Conservation (phyloP, 2,329 filamentous ascomycete species). For the Chalara sp. region DNA sequence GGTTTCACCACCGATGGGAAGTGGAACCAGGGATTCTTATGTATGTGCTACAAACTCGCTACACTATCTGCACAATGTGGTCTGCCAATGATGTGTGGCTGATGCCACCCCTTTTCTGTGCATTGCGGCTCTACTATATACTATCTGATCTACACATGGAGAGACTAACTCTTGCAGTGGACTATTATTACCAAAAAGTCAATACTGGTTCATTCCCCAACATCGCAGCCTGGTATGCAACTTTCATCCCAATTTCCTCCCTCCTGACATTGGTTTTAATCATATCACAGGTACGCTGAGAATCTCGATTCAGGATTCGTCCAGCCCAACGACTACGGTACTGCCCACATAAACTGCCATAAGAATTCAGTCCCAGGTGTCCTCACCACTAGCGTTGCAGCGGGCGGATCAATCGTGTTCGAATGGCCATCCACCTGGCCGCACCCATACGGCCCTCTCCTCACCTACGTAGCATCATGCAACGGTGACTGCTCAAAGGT, state of each 20-base stretch:
- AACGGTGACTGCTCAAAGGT: constrained; percentile 28
- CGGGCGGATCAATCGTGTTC: constrained; percentile 51
- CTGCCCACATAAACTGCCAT: constrained; percentile 54
- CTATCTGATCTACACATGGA: no score
- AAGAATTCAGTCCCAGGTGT: constrained; percentile 41
- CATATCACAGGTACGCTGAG: constrained; percentile 10
- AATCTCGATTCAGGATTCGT: constrained; percentile 46
- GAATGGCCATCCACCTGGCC: constrained; percentile 56
- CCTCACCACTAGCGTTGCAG: constrained; percentile 45
- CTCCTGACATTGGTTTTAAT: no score
- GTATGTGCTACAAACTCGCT: no score
- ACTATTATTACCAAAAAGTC: constrained; percentile 24
- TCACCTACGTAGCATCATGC: constrained; percentile 17
- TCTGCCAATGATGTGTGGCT: no score
- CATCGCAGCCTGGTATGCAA: constrained; percentile 34
- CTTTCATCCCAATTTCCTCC: no score
- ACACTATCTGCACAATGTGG: no score
- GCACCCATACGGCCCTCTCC: constrained; percentile 39
- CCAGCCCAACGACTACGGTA: constrained; percentile 34
- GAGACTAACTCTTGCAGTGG: background rate
- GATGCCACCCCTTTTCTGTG: no score
- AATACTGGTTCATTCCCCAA: constrained; percentile 14
- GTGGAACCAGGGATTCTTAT: constrained; percentile 18
- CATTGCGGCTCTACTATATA: no score
- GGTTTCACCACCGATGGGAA: constrained; percentile 38